These are phyloP conservation scores for Diaporthe longicolla DNA, from an alignment of 2,329 filamentous ascomycete genomes.

Conservation along the genomic window DNA sequence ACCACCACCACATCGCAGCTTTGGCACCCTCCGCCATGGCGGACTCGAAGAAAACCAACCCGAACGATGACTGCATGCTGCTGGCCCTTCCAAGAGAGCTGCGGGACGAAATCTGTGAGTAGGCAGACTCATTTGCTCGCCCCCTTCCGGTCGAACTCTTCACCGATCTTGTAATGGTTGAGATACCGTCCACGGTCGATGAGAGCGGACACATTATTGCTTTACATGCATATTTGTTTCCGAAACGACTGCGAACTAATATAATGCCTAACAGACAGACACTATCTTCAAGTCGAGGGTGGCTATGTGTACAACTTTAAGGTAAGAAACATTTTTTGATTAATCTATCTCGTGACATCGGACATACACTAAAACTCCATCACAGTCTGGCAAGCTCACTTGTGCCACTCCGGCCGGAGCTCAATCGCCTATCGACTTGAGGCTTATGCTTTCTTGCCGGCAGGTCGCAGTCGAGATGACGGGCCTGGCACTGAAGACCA, in stretches of 20 bases:
- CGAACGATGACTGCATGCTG: background rate
- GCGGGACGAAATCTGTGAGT: slow-evolving; percentile 2
- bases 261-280: background rate
- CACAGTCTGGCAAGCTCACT: background rate
- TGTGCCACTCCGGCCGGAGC: background rate
- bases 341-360: background rate
- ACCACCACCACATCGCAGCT: background rate
- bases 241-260: background rate
- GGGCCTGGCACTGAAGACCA: slow-evolving; percentile 14
- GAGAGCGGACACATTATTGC: background rate
- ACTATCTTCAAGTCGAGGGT: slow-evolving; percentile 3
- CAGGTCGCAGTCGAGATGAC: slow-evolving; percentile 15
- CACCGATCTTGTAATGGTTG: background rate
- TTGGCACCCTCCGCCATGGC: background rate
- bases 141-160: background rate
- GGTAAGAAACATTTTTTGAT: background rate
- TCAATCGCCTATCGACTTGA: background rate
- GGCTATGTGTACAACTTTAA: slow-evolving; percentile 6
- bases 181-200: background rate
- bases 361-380: background rate
- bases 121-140: background rate
- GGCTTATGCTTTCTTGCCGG: slow-evolving; percentile 3
- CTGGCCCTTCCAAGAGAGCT: slow-evolving; percentile 15
- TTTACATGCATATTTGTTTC: background rate
- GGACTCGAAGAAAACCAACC: background rate